phyloP scores from a whole-genome alignment of 345 rosid species.

The Melaleuca alternifolia region DNA sequence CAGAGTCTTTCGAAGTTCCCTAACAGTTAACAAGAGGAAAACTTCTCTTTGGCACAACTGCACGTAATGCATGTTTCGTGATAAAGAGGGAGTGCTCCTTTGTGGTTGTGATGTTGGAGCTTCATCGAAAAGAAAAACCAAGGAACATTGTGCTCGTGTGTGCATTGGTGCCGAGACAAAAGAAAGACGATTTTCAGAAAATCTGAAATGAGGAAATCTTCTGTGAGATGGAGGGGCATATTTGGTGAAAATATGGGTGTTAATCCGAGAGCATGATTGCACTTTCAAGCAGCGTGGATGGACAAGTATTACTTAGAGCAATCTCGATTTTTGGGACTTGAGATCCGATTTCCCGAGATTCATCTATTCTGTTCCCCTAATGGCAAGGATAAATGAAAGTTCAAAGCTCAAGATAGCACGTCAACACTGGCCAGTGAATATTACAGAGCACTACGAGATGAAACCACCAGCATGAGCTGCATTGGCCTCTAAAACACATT shows the following conservation, averaged over 20 bases:
- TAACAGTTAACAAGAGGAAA: background rate
- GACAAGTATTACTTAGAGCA: background rate
- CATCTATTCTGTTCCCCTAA: background rate
- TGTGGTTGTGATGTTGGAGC: background rate
- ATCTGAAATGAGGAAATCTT: background rate
- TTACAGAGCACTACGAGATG: background rate
- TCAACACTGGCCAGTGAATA: background rate
- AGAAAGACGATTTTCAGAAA: background rate
- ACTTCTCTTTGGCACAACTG: background rate
- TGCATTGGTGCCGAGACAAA: background rate
- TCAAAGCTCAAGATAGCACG: background rate
- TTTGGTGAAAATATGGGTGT: background rate
- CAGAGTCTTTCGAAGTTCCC: background rate
- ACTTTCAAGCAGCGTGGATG: background rate
- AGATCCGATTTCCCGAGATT: background rate
- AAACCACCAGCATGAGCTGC: background rate
- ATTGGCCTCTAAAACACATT: background rate
- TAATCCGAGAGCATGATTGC: background rate
- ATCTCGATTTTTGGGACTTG: background rate
- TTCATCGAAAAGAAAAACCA: background rate
- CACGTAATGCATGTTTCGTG: background rate
- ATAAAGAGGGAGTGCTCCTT: background rate
- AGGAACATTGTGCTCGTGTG: background rate
- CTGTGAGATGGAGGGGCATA: background rate
- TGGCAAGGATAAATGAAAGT: background rate